Base-by-base conservation (phyloP, 2,329 filamentous ascomycete species). In the Talaromyces rugulosus region DNA sequence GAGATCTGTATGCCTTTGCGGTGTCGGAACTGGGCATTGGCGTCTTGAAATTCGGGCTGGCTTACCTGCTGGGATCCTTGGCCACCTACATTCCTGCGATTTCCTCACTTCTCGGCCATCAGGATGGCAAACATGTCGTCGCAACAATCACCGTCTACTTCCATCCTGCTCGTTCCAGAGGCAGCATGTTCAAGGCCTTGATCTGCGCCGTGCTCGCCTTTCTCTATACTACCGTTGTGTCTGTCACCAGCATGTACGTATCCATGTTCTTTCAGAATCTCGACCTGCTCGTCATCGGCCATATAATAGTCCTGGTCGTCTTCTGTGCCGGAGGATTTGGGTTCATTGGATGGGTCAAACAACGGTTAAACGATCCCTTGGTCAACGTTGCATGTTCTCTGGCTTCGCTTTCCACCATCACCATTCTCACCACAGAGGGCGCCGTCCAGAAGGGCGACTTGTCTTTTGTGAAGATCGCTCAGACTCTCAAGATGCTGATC, bases 61-160 rank as follows among this genome's bases (percentile, higher is more conserved):
- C 93, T 52, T 97, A 97, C 77, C 80, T 96, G 4, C 77, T 97
- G 36, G 94, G 91, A 18, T 96, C 91, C 67, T 80, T 96, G 75
- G 92, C 89, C 40, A 97, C 93, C 0, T 95, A 96, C 69, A 87
- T 91, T 65, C 85, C 88, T 2, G 83, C 84, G 2, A 82, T 96
- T 61, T 88, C 92, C 16, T 79, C 82, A 7, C 85, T 92, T 61
- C 81, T 97, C 16, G 94, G 94, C 11, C 83, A 88, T 65, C 89
- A 92, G 71, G 93, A 96, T 76, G 92, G 92, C 57, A 97, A 97
- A 72, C 94, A 97, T 76, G 88, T 96, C 71, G 92, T 96, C 58
- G 92, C 92, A 34, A 97, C 94, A 2, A 87, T 97, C 62, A 96
- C 92, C 0, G 93, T 97, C 11, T 98, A 96, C 72, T 98, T 97